These are phyloP conservation scores for Mucor irregularis DNA, from an alignment of 371 early-diverging fungal species.

Conservation along the genomic window DNA sequence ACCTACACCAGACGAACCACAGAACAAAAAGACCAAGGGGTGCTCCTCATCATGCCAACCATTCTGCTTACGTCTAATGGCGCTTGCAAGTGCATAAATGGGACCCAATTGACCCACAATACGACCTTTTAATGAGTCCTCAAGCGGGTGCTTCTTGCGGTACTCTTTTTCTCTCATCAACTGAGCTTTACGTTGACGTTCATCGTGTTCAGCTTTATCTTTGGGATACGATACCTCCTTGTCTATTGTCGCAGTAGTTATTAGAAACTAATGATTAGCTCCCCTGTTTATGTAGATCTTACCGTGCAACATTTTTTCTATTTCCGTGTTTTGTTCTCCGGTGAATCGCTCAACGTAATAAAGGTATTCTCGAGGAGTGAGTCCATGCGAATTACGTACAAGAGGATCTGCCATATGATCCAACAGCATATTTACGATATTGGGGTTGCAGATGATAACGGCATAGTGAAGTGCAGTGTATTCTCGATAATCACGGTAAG, in stretches of 20 bases:
- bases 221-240: conserved; percentile 39
- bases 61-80: conserved; percentile 65
- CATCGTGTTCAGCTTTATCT: conserved; percentile 48
- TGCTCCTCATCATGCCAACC: conserved; percentile 67
- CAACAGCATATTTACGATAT: conserved; percentile 57
- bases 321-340: conserved; percentile 45
- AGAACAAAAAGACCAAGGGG: conserved; percentile 73
- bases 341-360: conserved; percentile 53
- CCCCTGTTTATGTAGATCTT: not conserved
- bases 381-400: conserved; percentile 40
- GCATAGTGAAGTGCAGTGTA: conserved; percentile 69
- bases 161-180: conserved; percentile 52
- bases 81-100: conserved; percentile 59
- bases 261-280: not conserved
- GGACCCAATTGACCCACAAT: conserved; percentile 73
- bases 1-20: conserved; percentile 75
- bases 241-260: conserved; percentile 15
- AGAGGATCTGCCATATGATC: conserved; percentile 63
- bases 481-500: conserved; percentile 51
- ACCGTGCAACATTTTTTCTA: conserved; percentile 40
- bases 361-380: conserved; percentile 50
- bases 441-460: conserved; percentile 59
- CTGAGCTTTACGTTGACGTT: conserved; percentile 37
- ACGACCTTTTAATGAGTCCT: conserved; percentile 45
- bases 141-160: conserved; percentile 56